Evolutionary conservation across 305 asterid genomes (phyloP), one percentile per base, ranked within the genome.

Genomic region (Solanum hybrid): DNA sequence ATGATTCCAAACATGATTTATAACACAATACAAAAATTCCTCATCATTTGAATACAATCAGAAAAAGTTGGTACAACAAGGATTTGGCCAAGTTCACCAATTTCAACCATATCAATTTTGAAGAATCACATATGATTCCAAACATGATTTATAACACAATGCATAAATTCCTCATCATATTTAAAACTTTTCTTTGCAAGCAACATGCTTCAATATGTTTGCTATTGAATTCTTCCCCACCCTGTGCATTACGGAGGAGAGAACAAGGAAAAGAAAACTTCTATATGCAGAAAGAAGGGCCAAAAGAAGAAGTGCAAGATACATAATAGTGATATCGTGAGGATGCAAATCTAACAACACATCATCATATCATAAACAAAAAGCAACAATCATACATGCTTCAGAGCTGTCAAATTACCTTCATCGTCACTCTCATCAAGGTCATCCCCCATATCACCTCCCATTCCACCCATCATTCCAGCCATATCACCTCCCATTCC

Each of bases 381-480:
- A 39, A 79, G 6, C 68, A 9, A 7, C 17, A 92, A 33, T 61
- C 36, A 78, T 17, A 37, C n/a, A 39, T 72, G 75, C 17, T 73
- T 79, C 84, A 17, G 29, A 88, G 85, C 26, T 4, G 32, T 61
- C 15, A 27, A 33, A 84, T 88, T 95, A 96, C 99, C 99, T 93
- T 95, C 99, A 41, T 97, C 98, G 7, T 95, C 99, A 77, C 97
- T 95, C 41, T 94, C 98, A 9, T 96, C 99, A 75, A 95, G 93
- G 89, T 94, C 98, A 80, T 95, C 96, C 31, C 94, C 95, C 94
- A 92, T 92, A 34, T 82, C 94, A 84, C 90, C 89, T 9, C 80
- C 80, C 89, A 87, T 68, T 9, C 87, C 91, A 7, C 70, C 36
- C 87, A 81, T 81, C 81, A 87, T 61, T 13, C 88, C 89, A 2